A percentile compares a stretch with the other conserved stretches of the same genome.
Evolutionary conservation across 306 rosid genomes (phyloP).

Genomic region (Ochetophila trinervis): DNA sequence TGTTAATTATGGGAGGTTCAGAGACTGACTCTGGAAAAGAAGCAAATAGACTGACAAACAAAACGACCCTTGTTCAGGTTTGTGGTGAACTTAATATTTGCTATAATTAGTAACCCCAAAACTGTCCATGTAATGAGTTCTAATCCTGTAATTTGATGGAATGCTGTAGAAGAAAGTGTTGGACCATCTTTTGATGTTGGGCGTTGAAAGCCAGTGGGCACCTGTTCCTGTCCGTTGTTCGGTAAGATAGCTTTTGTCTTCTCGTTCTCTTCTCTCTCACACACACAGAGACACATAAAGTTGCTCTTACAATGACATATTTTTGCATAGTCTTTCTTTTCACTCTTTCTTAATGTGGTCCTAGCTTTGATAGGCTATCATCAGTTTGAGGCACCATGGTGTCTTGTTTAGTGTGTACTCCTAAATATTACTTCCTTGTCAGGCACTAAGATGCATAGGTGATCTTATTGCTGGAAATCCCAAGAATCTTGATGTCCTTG

Average conservation of each 20-base stretch:
- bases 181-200: constrained; percentile 78
- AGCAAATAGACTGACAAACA: constrained; percentile 66
- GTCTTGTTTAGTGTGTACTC: constrained; percentile 2
- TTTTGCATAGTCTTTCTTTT: background rate
- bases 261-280: background rate
- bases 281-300: background rate
- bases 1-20: constrained; percentile 67
- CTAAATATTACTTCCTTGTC: constrained; percentile 17
- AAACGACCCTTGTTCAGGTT: constrained; percentile 83
- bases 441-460: constrained; percentile 84
- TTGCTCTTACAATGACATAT: background rate
- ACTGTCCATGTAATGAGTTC: constrained; percentile 24
- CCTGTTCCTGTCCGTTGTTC: constrained; percentile 78
- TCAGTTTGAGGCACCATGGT: constrained; percentile 5
- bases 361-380: constrained; percentile 9
- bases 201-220: constrained; percentile 95
- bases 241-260: constrained; percentile 40
- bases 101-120: constrained; percentile 19
- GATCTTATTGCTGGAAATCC: constrained; percentile 77
- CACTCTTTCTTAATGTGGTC: background rate
- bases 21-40: constrained; percentile 80
- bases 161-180: constrained; percentile 64
- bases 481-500: constrained; percentile 67
- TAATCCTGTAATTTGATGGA: constrained; percentile 30
- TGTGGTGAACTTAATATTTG: constrained; percentile 14